Base-by-base conservation (phyloP, 352 stramenopile genomes). In the Phytophthora cryptogea region DNA sequence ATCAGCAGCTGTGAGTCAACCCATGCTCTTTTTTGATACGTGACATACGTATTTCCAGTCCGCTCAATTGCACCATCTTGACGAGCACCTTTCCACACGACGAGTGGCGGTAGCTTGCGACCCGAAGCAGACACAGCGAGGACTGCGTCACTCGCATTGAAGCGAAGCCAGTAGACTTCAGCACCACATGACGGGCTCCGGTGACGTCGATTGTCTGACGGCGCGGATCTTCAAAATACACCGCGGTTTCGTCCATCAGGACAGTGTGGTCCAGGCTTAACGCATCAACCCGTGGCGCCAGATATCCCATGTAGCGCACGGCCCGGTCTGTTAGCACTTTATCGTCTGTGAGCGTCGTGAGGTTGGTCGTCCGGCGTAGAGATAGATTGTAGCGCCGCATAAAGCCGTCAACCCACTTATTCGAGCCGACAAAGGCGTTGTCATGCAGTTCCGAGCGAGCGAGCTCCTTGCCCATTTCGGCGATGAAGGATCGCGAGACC, bases 171-270 rank as follows among this genome's bases (percentile, higher is more conserved):
- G 33, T 39, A n/a, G 33, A 11, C 33, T 54, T 54, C 20, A 54
- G 46, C 16, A 44, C 20, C 6, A 44, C 32, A 27, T 54, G 8
- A 13, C 33, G 33, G n/a, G n/a, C n/a, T n/a, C 33, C 33, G 4
- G 33, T 39, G 33, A n/a, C 14, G 33, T 39, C 33, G 14, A 39
- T n/a, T 39, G 33, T 39, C 8, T 39, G 33, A n/a, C 33, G 33
- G 8, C 33, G 33, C 4, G 33, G 33, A 10, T 39, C 33, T 10
- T 39, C 33, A 39, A 40, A 43, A 7, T 54, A 54, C 5, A 44
- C 32, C 14, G 46, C 32, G 28, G 31, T 45, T 32, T 54, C 47
- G n/a, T 44, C 47, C 47, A 54, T 54, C 2, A 54, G 6, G 3
- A 45, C 17, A 2, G 47, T 54, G 47, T 35, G 33, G 1, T 35